Percentiles rank a stretch among this genome's conserved stretches.
Evolutionary conservation across 192 early-diverging fungal genomes (phyloP).

Genomic region (Anaeromyces robustus): DNA sequence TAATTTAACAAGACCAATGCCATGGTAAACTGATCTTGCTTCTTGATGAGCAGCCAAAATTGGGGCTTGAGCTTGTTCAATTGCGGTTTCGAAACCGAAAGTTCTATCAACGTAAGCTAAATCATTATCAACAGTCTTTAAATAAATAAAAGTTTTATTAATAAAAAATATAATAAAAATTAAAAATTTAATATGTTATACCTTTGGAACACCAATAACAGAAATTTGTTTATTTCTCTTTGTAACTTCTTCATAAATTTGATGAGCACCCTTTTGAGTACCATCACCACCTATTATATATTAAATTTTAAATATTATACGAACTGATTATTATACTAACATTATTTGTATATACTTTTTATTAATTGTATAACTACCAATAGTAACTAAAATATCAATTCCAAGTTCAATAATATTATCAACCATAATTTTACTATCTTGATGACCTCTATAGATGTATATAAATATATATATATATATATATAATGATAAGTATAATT

Average conservation of each 20-base stretch:
- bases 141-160: too few relatives aligned
- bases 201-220: slow-evolving; percentile 18
- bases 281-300: slow-evolving; percentile 12
- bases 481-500: too few relatives aligned
- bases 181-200: not conserved
- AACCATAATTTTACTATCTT: not conserved
- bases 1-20: slow-evolving; percentile 17
- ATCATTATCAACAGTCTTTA: slow-evolving; percentile 16
- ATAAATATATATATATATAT: too few relatives aligned
- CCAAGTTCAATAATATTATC: not conserved
- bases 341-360: too few relatives aligned
- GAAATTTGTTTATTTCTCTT: slow-evolving; percentile 4
- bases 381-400: not conserved
- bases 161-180: not conserved
- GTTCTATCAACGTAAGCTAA: slow-evolving; percentile 13
- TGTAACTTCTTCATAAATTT: slow-evolving; percentile 7
- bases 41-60: slow-evolving; percentile 17
- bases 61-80: slow-evolving; percentile 11
- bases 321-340: too few relatives aligned
- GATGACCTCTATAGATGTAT: not conserved
- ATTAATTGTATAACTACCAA: too few relatives aligned
- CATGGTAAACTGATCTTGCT: slow-evolving; percentile 6
- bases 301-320: too few relatives aligned
- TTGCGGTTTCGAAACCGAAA: slow-evolving; percentile 19
- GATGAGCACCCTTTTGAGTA: slow-evolving; percentile 12